phyloP scores from a whole-genome alignment of 495 filamentous ascomycete species.

The Neurospora sp. region DNA sequence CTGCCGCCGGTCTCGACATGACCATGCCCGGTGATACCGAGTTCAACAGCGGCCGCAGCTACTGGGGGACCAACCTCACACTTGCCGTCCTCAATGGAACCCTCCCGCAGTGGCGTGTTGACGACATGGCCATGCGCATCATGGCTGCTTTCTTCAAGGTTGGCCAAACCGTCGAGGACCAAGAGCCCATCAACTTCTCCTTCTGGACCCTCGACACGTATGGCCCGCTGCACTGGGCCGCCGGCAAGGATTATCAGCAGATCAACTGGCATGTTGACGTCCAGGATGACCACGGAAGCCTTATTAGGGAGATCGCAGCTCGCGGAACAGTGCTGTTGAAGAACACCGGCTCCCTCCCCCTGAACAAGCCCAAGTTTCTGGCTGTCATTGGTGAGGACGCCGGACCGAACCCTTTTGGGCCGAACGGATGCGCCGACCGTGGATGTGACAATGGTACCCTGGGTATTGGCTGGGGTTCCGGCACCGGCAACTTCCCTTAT shows the following conservation, averaged over 20 bases:
- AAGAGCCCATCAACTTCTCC: slow-evolving; percentile 71
- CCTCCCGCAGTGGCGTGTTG: slow-evolving; percentile 79
- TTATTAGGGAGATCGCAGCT: slow-evolving; percentile 66
- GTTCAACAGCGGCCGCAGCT: slow-evolving; percentile 64
- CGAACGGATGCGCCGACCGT: slow-evolving; percentile 74
- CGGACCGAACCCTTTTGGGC: slow-evolving; percentile 61
- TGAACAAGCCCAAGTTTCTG: slow-evolving; percentile 64
- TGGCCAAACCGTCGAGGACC: slow-evolving; percentile 47
- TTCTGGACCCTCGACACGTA: slow-evolving; percentile 75
- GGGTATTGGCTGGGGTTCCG: slow-evolving; percentile 91
- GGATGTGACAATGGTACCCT: slow-evolving; percentile 82
- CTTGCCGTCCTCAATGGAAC: slow-evolving; percentile 82
- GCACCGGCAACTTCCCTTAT: slow-evolving; percentile 85
- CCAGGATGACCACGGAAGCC: slow-evolving; percentile 55
- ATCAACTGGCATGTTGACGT: slow-evolving; percentile 87
- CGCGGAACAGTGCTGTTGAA: slow-evolving; percentile 82
- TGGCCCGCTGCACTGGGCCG: slow-evolving; percentile 55
- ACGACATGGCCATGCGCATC: slow-evolving; percentile 88
- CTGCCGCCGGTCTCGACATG: slow-evolving; percentile 87
- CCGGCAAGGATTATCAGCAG: slow-evolving; percentile 47
- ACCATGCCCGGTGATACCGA: slow-evolving; percentile 82
- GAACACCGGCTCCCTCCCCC: slow-evolving; percentile 67
- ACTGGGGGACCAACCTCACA: slow-evolving; percentile 79
- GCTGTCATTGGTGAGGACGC: slow-evolving; percentile 85
- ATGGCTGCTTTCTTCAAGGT: slow-evolving; percentile 93